Evolutionary conservation across 1,139 yeast species (phyloP), one percentile per base, ranked within the genome.

Genomic region (Lizanozyma gosingica): DNA sequence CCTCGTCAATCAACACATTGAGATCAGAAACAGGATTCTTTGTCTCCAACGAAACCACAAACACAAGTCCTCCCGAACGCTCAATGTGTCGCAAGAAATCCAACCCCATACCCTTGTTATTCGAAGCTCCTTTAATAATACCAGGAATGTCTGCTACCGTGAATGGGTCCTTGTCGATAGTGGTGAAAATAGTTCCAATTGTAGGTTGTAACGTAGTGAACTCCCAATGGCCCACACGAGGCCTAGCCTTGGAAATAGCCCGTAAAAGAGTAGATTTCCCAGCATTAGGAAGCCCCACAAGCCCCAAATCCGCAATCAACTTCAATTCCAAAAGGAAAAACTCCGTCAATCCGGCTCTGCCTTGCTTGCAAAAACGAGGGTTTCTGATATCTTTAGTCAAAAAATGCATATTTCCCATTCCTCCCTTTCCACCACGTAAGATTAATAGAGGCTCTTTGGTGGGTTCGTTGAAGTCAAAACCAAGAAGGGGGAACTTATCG

Each of bases 61-160:
- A 87, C 2, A 83, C 95, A 43, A 92, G 63, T 0, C 96, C 96
- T 14, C 84, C 83, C 3, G 95, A 84, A 47, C 98, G 71, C 59
- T 92, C 98, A 40, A 92, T 79, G 56, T 92, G 98, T 44, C 97
- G 71, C 47, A 92, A 63, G 58, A 92, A 92, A 47, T 88, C 97
- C 39, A 87, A 71, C 0, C 98, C 98, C 86, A 92, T 83, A 2
- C 98, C 98, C 54, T 75, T 81, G 53, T 90, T 85, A 35, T 53
- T 51, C 2, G 79, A 71, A 0, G 98, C 97, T 8, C 95, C 97
- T 54, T 78, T 72, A 42, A 92, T 84, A 40, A 92, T 85, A 11
- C 98, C 98, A 0, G 98, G 98, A 45, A 92, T 92, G 63, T 92
- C 98, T 1, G 97, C 97, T 1, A 92, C 97, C 0, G 97, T 86